Evolutionary conservation across 2,329 filamentous ascomycete species (phyloP).

Genomic region (Sclerotinia trifoliorum): DNA sequence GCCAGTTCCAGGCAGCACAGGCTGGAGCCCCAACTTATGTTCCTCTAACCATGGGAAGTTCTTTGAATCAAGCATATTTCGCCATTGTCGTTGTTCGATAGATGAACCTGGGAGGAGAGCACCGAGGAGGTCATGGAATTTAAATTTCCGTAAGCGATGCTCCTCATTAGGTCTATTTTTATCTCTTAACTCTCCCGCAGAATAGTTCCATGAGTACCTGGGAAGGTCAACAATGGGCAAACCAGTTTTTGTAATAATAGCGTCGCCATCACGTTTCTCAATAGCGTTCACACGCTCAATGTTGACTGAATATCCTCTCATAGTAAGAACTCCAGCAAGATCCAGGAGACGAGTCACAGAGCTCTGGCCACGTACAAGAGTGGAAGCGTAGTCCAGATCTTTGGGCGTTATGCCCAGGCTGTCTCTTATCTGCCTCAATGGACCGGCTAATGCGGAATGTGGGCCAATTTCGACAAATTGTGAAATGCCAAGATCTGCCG

Average conservation of each 20-base stretch:
- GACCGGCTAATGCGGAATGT: conserved; percentile 25
- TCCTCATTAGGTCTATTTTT: conserved; percentile 46
- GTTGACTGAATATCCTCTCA: conserved; percentile 20
- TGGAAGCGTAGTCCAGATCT: conserved; percentile 38
- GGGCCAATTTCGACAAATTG: conserved; percentile 28
- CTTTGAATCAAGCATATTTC: conserved; percentile 21
- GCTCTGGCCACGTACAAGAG: conserved; percentile 23
- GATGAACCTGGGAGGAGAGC: conserved; percentile 38
- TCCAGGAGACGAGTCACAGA: conserved; percentile 15
- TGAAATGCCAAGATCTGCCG: not conserved
- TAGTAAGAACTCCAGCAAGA: conserved; percentile 23
- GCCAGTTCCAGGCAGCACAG: conserved; percentile 45
- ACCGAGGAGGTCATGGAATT: conserved; percentile 53
- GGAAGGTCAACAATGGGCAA: conserved; percentile 38
- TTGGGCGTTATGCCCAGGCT: not conserved
- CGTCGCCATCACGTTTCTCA: not conserved
- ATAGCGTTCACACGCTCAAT: conserved; percentile 38
- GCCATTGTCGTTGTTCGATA: conserved; percentile 32
- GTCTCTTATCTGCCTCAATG: conserved; percentile 23
- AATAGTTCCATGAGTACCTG: conserved; percentile 50
- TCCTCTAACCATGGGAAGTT: conserved; percentile 52
- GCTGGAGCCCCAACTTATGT: conserved; percentile 51
- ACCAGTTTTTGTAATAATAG: not conserved
- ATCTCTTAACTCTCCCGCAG: not conserved
- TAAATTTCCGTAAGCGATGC: conserved; percentile 49